Percentiles rank a stretch among this genome's conserved stretches.
These are phyloP conservation scores for Phyllostachys edulis DNA, from an alignment of 176 grass and related monocot genomes.

Conservation along the genomic window DNA sequence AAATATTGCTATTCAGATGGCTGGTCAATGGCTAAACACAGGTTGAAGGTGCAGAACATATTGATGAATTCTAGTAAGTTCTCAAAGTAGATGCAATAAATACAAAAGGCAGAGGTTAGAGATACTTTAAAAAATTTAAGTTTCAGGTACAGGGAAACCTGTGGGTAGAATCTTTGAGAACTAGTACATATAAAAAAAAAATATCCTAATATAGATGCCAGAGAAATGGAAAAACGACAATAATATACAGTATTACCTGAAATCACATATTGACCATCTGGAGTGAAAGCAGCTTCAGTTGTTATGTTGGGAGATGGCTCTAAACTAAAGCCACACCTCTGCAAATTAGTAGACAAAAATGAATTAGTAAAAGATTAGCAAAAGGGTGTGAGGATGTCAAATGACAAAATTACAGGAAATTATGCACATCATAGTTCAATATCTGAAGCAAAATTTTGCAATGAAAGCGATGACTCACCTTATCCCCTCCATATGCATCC, in stretches of 20 bases:
- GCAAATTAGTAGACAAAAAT: conserved; percentile 21
- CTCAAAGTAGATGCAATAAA: neutral
- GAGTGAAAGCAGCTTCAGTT: conserved; percentile 93
- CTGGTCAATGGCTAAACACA: neutral
- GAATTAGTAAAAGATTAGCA: conserved; percentile 20
- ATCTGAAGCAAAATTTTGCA: neutral
- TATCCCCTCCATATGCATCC: conserved; percentile 97
- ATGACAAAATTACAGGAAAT: conserved; percentile 2
- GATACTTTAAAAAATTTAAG: neutral
- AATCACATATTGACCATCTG: conserved; percentile 91
- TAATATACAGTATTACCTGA: conserved; percentile 53
- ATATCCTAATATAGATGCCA: conserved; percentile 7
- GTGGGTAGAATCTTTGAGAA: neutral
- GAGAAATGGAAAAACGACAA: neutral
- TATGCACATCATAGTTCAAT: neutral
- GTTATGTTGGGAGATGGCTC: conserved; percentile 85
- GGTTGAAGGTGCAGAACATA: conserved; percentile 20
- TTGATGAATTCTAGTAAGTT: conserved; percentile 11
- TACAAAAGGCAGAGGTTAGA: neutral
- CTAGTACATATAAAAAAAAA: conserved; percentile 6
- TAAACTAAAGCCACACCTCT: conserved; percentile 96
- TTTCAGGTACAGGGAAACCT: neutral
- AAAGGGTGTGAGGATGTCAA: conserved; percentile 2
- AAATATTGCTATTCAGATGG: conserved; percentile 3
- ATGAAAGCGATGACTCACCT: conserved; percentile 41